Base-by-base conservation (phyloP, 2,329 filamentous ascomycete species). In the Penicillium brevicompactum region DNA sequence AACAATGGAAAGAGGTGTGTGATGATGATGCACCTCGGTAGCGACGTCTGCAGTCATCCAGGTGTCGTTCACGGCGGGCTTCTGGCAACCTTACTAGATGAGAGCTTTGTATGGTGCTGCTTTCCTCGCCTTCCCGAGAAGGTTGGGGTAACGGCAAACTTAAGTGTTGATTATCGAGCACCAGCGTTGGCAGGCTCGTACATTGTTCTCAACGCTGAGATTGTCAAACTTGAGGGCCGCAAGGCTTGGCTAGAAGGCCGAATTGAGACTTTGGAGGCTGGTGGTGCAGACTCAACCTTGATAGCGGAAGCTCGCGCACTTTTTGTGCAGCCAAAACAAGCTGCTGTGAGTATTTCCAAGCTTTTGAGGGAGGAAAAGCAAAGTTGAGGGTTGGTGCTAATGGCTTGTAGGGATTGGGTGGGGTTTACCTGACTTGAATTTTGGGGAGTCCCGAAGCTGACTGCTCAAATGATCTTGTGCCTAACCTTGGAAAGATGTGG, bases 241-340 rank as follows among this genome's bases (percentile, higher is more conserved):
- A 97, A 97, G 78, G 92, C 91, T 10, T 96, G 91, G 91, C 90
- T 96, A 1, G 87, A 89, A 75, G 93, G 90, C 1, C 84, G 84
- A 65, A 87, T 97, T 64, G 91, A 96, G 21, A 41, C 11, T 27
- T 18, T 48, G 8, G 40, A 32, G 16, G 8, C 18, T 18, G 37
- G 16, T 22, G 32, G 22, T 18, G 32, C 27, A 8, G 24, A 49
- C 32, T 3, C 22, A 9, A 32, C 16, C 22, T 31, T 51, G 31
- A 16, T 55, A 13, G 47, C 46, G 5, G 51, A 57, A 38, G 55
- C 51, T 21, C 38, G 14, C 13, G 43, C 47, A 13, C 51, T 48
- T 16, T 51, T 41, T 16, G 38, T 51, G 31, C 31, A 55, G 30
- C 51, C 47, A 11, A 57, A 18, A 4, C 2, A n/a, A 24, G 18